A percentile compares a stretch with the other conserved stretches of the same genome.
These are phyloP conservation scores for Ilyonectria destructans DNA, from an alignment of 2,329 filamentous ascomycete species.

Conservation along the genomic window DNA sequence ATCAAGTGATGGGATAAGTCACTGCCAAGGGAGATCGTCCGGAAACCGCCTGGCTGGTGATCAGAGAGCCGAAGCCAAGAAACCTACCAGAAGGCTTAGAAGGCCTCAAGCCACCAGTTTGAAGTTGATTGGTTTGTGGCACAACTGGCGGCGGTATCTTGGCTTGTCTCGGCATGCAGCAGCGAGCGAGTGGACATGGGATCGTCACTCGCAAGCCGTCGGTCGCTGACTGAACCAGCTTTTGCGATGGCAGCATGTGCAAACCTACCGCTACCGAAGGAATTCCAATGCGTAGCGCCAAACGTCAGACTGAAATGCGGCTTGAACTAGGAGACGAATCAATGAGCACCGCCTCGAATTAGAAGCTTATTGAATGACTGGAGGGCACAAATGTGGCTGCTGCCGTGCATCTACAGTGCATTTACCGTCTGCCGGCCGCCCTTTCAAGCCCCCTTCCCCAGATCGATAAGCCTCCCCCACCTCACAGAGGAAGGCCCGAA, in stretches of 20 bases:
- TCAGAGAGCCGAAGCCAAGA: neutral
- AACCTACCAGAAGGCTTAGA: too few relatives aligned
- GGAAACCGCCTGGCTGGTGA: neutral
- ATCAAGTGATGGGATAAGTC: neutral
- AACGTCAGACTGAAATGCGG: neutral
- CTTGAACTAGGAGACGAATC: neutral
- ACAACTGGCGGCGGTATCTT: neutral
- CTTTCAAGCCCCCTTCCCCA: constrained; percentile 36
- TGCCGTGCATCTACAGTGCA: constrained; percentile 4
- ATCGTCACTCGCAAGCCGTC: neutral
- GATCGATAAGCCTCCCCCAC: constrained; percentile 43
- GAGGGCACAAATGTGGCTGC: neutral
- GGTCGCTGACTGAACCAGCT: neutral
- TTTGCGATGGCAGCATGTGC: neutral
- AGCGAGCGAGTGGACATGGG: neutral
- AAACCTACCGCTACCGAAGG: neutral
- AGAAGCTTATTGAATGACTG: neutral
- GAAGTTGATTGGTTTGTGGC: constrained; percentile 4
- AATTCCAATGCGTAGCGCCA: neutral
- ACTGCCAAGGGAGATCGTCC: neutral
- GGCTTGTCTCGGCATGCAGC: neutral
- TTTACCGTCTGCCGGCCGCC: neutral
- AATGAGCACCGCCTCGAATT: neutral
- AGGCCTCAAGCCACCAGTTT: neutral
- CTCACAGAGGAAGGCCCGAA: constrained; percentile 46